Percentiles rank a stretch among this genome's conserved stretches.
Evolutionary conservation across 2,329 filamentous ascomycete species (phyloP).

Genomic region (Aspergillus sp.): DNA sequence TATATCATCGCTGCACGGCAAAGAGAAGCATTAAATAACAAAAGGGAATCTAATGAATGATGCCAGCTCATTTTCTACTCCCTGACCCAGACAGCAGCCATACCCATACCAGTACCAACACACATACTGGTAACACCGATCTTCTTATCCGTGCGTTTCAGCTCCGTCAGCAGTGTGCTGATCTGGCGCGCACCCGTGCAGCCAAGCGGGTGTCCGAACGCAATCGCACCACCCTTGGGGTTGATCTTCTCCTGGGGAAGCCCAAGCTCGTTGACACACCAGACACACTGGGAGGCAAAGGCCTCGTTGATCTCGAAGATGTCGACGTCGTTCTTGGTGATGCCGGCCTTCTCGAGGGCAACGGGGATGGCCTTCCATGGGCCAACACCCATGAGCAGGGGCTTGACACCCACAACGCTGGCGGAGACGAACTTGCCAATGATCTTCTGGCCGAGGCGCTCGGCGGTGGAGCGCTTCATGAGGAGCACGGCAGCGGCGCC

Average conservation of each 20-base stretch:
- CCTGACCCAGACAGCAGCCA: conserved; percentile 94
- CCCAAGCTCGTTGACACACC: conserved; percentile 85
- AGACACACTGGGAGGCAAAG: conserved; percentile 92
- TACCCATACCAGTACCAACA: conserved; percentile 94
- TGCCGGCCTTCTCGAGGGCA: conserved; percentile 81
- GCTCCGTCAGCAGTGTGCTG: conserved; percentile 85
- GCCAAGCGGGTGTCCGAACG: conserved; percentile 91
- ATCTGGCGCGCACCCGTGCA: conserved; percentile 94
- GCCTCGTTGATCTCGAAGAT: conserved; percentile 99
- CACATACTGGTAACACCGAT: conserved; percentile 96
- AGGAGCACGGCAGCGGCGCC: conserved; percentile 92
- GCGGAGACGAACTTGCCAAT: conserved; percentile 89
- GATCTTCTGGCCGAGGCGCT: conserved; percentile 83
- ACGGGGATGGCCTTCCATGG: conserved; percentile 96
- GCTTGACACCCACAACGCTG: conserved; percentile 82
- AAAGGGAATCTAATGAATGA: conserved; percentile 18
- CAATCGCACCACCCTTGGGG: conserved; percentile 94
- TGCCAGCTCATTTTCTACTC: conserved; percentile 59
- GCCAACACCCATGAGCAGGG: conserved; percentile 92
- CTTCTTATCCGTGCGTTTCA: conserved; percentile 79
- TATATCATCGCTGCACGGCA: conserved; percentile 16
- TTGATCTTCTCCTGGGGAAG: conserved; percentile 87
- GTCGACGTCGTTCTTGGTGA: conserved; percentile 86
- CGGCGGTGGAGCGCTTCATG: conserved; percentile 90
- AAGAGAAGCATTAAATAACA: conserved; percentile 4